Percentiles rank a stretch among this genome's conserved stretches.
These are phyloP conservation scores for Penicillium sp. DNA, from an alignment of 2,329 filamentous ascomycete genomes.

Conservation along the genomic window DNA sequence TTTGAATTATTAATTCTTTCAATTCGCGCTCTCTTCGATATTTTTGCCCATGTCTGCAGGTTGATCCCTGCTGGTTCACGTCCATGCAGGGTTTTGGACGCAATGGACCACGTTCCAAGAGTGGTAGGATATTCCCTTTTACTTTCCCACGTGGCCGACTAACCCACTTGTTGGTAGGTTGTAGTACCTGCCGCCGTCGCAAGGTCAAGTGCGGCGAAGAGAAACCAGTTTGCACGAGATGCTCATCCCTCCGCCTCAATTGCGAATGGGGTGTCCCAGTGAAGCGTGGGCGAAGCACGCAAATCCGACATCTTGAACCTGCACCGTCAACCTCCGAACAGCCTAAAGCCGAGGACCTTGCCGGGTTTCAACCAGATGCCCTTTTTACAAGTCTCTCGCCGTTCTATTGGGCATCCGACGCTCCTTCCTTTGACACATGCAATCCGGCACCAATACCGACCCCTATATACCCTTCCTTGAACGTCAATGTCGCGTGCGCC, in stretches of 20 bases:
- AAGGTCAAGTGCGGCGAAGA: slow-evolving; percentile 40
- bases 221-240: slow-evolving; percentile 35
- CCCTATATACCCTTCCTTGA: slow-evolving; percentile 28
- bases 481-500: slow-evolving; percentile 25
- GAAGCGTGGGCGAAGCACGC: slow-evolving; percentile 25
- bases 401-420: slow-evolving; percentile 18
- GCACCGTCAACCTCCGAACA: slow-evolving; percentile 16
- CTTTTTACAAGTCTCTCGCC: slow-evolving; percentile 17
- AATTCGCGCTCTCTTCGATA: neutral
- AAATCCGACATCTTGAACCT: slow-evolving; percentile 30
- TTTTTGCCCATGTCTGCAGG: slow-evolving; percentile 14
- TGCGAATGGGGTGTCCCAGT: slow-evolving; percentile 38
- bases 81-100: slow-evolving; percentile 26
- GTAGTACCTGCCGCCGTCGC: slow-evolving; percentile 39
- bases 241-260: slow-evolving; percentile 28
- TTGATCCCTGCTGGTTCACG: slow-evolving; percentile 21
- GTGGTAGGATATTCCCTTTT: slow-evolving; percentile 25
- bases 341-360: slow-evolving; percentile 8
- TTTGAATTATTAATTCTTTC: neutral
- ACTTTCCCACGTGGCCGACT: neutral
- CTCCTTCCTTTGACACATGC: slow-evolving; percentile 14
- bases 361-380: slow-evolving; percentile 11
- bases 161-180: slow-evolving; percentile 26
- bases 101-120: slow-evolving; percentile 42
- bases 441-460: slow-evolving; percentile 18